Conservation (phyloP, 1,284 basidiomycete genomes). For the Trametes versicolor region DNA sequence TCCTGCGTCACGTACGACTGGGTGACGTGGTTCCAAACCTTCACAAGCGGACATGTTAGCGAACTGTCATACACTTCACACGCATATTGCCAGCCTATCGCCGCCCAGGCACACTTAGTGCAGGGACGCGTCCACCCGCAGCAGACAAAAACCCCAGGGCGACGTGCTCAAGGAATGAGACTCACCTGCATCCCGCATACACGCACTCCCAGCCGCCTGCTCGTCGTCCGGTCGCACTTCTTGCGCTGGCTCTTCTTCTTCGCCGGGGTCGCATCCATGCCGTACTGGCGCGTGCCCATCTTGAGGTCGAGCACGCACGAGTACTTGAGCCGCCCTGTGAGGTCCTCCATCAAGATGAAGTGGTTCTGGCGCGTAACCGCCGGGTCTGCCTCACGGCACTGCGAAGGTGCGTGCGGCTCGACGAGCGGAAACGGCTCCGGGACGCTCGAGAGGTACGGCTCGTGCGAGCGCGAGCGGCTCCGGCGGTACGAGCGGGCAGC, state of each 20-base stretch:
- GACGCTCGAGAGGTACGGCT: slow-evolving; percentile 33
- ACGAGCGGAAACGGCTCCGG: neutral
- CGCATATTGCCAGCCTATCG: slow-evolving; percentile 11
- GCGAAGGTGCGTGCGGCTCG: slow-evolving; percentile 32
- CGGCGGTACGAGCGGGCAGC: slow-evolving; percentile 51
- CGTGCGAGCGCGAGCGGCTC: slow-evolving; percentile 67
- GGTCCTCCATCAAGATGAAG: slow-evolving; percentile 98
- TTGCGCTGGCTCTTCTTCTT: slow-evolving; percentile 99
- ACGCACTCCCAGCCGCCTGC: slow-evolving; percentile 88
- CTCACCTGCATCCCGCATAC: slow-evolving; percentile 99
- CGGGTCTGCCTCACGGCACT: slow-evolving; percentile 42
- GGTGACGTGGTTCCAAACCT: slow-evolving; percentile 92
- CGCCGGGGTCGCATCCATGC: slow-evolving; percentile 90
- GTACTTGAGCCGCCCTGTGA: slow-evolving; percentile 93
- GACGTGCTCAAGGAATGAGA: slow-evolving; percentile 7
- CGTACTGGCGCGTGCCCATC: slow-evolving; percentile 99
- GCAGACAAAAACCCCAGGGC: slow-evolving; percentile 2
- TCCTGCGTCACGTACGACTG: slow-evolving; percentile 92
- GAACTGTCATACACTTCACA: slow-evolving; percentile 18
- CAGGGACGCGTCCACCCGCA: slow-evolving; percentile 6
- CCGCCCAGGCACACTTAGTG: neutral
- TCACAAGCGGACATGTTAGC: slow-evolving; percentile 34
- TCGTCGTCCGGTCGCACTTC: slow-evolving; percentile 97
- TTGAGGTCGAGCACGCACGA: slow-evolving; percentile 98
- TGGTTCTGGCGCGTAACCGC: slow-evolving; percentile 88